Evolutionary conservation across 768 basidiomycete species (phyloP).

Genomic region (Rhodotorula paludigena): DNA sequence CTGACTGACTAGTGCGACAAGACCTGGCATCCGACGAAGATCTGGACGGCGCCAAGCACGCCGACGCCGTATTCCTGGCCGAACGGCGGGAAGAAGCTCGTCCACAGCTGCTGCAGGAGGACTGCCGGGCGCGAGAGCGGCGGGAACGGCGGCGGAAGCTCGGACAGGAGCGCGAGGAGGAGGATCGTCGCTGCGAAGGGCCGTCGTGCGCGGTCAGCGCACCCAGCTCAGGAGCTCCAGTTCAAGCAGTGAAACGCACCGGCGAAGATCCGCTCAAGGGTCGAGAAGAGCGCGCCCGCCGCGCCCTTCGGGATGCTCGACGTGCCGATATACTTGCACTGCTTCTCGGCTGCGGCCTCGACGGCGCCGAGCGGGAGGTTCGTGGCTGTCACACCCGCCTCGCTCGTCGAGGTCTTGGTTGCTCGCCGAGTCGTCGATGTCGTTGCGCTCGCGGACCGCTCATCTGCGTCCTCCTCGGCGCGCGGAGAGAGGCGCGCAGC

Average conservation of each 20-base stretch:
- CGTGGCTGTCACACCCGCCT: not conserved
- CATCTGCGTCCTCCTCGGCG: not conserved
- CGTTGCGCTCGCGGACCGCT: not conserved
- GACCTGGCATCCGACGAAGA: slow-evolving; percentile 19
- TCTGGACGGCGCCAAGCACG: slow-evolving; percentile 24
- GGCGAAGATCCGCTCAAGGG: slow-evolving; percentile 30
- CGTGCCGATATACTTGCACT: slow-evolving; percentile 19
- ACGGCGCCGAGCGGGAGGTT: not conserved
- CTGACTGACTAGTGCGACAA: slow-evolving; percentile 2
- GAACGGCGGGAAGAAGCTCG: slow-evolving; percentile 28
- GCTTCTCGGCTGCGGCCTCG: accelerated
- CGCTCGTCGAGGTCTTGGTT: not conserved
- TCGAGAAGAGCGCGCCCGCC: slow-evolving; percentile 29
- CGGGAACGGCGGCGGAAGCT: slow-evolving; percentile 15
- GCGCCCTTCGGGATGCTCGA: slow-evolving; percentile 26
- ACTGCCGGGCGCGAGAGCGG: not conserved
- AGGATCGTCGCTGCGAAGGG: slow-evolving; percentile 14
- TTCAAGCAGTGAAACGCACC: not conserved
- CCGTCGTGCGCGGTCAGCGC: not conserved
- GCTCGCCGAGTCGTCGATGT: not conserved
- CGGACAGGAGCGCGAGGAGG: slow-evolving; percentile 24
- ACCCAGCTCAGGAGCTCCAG: not conserved
- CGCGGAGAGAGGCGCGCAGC: not conserved
- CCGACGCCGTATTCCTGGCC: slow-evolving; percentile 21
- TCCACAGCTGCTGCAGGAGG: slow-evolving; percentile 16